Conservation (phyloP, 192 early-diverging fungal genomes). For the Coemansia furcata region DNA sequence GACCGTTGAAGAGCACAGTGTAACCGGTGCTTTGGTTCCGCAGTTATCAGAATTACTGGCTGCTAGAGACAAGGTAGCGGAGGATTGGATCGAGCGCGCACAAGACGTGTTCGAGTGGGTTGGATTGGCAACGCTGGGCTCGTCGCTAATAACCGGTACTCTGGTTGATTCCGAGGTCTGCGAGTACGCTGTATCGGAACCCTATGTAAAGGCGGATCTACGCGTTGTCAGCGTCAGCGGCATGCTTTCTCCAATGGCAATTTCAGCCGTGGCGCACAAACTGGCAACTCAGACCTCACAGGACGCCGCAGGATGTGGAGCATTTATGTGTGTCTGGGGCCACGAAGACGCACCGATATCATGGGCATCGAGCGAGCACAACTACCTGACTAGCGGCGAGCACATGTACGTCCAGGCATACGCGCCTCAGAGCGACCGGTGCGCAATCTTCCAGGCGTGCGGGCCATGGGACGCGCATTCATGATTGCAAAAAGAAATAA, state of each 20-base stretch:
- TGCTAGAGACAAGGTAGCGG: slow-evolving; percentile 1
- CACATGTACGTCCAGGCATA: slow-evolving; percentile 43
- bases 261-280: slow-evolving; percentile 1
- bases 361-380: slow-evolving; percentile 33
- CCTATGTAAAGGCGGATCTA: neutral
- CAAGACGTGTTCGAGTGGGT: slow-evolving; percentile 46
- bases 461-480: slow-evolving; percentile 47
- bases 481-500: slow-evolving; percentile 1
- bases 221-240: slow-evolving; percentile 15
- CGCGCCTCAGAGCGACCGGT: slow-evolving; percentile 1
- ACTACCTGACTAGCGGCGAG: slow-evolving; percentile 33
- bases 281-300: neutral
- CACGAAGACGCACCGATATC: slow-evolving; percentile 45
- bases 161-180: neutral
- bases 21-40: slow-evolving; percentile 9
- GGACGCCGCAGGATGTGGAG: neutral
- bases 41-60: neutral
- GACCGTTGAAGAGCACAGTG: neutral
- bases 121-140: slow-evolving; percentile 22
- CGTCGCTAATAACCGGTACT: neutral
- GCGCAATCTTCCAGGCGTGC: slow-evolving; percentile 42
- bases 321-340: slow-evolving; percentile 45
- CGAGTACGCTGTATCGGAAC: slow-evolving; percentile 18
- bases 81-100: slow-evolving; percentile 28
- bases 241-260: slow-evolving; percentile 31